phyloP scores from a whole-genome alignment of 2,329 filamentous ascomycete genomes.

The Cercospora janseana region DNA sequence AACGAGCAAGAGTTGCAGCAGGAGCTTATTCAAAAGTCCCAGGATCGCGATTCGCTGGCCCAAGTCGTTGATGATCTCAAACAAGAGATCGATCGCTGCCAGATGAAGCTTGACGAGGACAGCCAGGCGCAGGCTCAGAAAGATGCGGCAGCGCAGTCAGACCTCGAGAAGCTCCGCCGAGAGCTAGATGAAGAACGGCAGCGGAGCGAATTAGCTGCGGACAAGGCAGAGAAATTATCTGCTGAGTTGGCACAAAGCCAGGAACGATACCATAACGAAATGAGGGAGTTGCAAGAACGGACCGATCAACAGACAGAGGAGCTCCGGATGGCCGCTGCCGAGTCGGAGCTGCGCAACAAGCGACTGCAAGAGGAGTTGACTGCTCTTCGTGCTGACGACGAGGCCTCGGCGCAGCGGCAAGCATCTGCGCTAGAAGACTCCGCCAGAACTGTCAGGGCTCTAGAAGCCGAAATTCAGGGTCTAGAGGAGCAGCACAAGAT shows the following conservation, averaged over 20 bases:
- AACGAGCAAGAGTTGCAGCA: conserved; percentile 35
- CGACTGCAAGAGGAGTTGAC: conserved; percentile 21
- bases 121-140: conserved; percentile 34
- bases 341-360: conserved; percentile 19
- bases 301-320: conserved; percentile 21
- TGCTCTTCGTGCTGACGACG: conserved; percentile 15
- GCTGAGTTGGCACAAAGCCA: conserved; percentile 18
- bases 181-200: conserved; percentile 29
- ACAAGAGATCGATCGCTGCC: conserved; percentile 38
- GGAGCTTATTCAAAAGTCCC: conserved; percentile 33
- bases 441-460: conserved; percentile 13
- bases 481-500: conserved; percentile 17
- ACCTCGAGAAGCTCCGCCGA: conserved; percentile 25
- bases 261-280: conserved; percentile 17
- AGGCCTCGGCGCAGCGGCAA: conserved; percentile 18
- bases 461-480: conserved; percentile 22
- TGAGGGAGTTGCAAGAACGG: conserved; percentile 19
- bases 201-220: conserved; percentile 11
- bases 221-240: conserved; percentile 19
- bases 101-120: conserved; percentile 36
- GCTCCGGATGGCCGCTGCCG: conserved; percentile 11
- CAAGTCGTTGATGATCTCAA: conserved; percentile 36
- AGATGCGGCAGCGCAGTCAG: conserved; percentile 28
- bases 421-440: conserved; percentile 16
- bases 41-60: conserved; percentile 34